Percentiles rank a stretch among this genome's conserved stretches.
Evolutionary conservation across 306 rosid genomes (phyloP).

Genomic region (Luffa acutangula): DNA sequence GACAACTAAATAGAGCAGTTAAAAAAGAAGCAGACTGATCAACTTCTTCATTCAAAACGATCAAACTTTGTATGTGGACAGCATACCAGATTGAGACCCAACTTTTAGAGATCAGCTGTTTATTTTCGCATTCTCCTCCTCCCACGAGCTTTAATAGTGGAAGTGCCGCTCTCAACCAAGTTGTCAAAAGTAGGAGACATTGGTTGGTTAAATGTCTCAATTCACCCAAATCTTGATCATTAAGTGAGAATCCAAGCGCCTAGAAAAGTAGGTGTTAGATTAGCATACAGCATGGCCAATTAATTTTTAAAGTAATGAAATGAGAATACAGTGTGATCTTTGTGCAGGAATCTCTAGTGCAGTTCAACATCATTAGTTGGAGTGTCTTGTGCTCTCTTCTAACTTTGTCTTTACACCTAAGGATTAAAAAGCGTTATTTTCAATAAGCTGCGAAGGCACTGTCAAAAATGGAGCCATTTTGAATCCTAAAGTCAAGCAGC

Average conservation of each 20-base stretch:
- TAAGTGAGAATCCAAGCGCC: conserved; percentile 33
- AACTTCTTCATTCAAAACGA: neutral
- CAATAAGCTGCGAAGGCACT: conserved; percentile 55
- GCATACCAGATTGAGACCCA: neutral
- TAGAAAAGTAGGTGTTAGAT: conserved; percentile 18
- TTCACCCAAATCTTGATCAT: conserved; percentile 49
- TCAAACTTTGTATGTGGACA: neutral
- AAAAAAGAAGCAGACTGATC: neutral
- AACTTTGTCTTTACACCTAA: conserved; percentile 75
- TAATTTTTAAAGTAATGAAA: conserved; percentile 16
- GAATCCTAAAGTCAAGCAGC: conserved; percentile 18
- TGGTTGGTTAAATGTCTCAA: conserved; percentile 26
- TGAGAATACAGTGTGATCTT: conserved; percentile 7
- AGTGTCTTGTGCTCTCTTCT: conserved; percentile 18
- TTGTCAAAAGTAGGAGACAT: neutral
- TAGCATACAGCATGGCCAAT: neutral
- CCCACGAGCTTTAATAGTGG: neutral
- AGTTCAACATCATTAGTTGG: conserved; percentile 12
- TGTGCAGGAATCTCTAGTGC: conserved; percentile 9
- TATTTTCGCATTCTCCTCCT: neutral
- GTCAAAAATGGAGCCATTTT: conserved; percentile 36
- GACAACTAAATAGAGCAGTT: neutral
- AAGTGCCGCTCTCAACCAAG: neutral
- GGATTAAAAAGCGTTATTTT: conserved; percentile 29
- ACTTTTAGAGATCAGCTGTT: neutral